These are phyloP conservation scores for Bruguiera parviflora DNA, from an alignment of 345 rosid genomes.

Conservation along the genomic window DNA sequence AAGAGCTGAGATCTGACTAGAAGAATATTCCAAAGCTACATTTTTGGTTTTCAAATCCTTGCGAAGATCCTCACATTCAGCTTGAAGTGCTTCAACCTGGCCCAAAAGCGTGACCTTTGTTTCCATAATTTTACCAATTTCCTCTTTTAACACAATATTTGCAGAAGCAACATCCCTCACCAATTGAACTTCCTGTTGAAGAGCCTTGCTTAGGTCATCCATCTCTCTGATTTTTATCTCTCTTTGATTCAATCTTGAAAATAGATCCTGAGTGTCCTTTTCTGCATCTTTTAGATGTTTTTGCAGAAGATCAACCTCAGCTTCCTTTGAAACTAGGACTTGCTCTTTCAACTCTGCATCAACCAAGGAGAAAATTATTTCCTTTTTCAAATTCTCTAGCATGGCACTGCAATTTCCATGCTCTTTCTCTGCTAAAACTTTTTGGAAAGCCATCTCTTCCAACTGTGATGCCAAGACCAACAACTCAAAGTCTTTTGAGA, in stretches of 20 bases:
- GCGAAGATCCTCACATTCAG: constrained; percentile 22
- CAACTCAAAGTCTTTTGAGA: constrained; percentile 67
- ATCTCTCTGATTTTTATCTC: constrained; percentile 29
- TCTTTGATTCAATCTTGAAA: constrained; percentile 33
- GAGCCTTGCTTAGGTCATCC: constrained; percentile 34
- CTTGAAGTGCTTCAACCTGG: constrained; percentile 42
- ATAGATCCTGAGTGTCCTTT: constrained; percentile 30
- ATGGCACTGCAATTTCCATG: constrained; percentile 27
- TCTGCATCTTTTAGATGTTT: constrained; percentile 38
- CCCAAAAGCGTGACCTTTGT: constrained; percentile 24
- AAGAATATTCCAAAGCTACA: constrained; percentile 26
- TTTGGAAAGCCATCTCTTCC: constrained; percentile 42
- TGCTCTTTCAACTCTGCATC: constrained; percentile 51
- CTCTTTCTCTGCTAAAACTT: constrained; percentile 33
- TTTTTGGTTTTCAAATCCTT: constrained; percentile 38
- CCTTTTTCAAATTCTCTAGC: constrained; percentile 50
- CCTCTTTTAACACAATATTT: constrained; percentile 27
- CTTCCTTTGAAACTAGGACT: constrained; percentile 34
- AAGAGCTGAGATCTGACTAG: constrained; percentile 19
- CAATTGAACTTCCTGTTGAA: constrained; percentile 25
- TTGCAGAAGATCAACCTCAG: constrained; percentile 34
- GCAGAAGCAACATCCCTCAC: constrained; percentile 32
- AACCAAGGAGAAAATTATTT: constrained; percentile 40
- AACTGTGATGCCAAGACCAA: constrained; percentile 51
- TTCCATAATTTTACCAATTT: constrained; percentile 27